These are phyloP conservation scores for Colletotrichum karsti DNA, from an alignment of 2,329 filamentous ascomycete species.

Conservation along the genomic window DNA sequence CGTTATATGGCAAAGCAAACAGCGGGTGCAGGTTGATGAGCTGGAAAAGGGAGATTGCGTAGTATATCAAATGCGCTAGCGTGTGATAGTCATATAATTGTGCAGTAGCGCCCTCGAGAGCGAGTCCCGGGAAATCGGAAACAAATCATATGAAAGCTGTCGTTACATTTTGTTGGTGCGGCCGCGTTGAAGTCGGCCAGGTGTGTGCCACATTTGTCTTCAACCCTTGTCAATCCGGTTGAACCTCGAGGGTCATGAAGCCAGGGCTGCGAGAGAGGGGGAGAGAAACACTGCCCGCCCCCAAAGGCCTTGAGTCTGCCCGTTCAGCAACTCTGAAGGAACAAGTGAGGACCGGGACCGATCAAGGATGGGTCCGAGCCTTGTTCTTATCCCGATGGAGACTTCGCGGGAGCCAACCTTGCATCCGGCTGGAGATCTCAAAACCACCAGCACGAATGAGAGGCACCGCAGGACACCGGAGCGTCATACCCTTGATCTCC, in stretches of 20 bases:
- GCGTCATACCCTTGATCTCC: not conserved
- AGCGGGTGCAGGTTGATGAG: not conserved
- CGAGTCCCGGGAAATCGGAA: not conserved
- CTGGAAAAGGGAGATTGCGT: conserved; percentile 5
- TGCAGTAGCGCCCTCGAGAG: not conserved
- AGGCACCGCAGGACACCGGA: not conserved
- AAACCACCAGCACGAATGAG: not conserved
- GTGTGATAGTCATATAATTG: conserved; percentile 6
- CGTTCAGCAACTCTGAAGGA: not conserved
- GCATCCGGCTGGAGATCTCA: not conserved
- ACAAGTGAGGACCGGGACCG: not conserved
- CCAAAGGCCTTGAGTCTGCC: no score
- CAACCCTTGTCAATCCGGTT: not conserved
- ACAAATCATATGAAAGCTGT: no score
- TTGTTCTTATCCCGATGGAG: not conserved
- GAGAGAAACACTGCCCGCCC: no score
- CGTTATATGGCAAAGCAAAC: not conserved
- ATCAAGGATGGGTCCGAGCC: not conserved
- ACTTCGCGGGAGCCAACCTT: not conserved
- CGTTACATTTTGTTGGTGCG: not conserved
- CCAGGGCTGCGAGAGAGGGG: not conserved
- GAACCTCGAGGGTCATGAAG: not conserved
- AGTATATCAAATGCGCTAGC: not conserved
- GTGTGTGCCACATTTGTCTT: not conserved
- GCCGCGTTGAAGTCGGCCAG: not conserved